Evolutionary conservation across 176 grass and related monocot species (phyloP), one percentile per base, ranked within the genome.

Genomic region (Avena sativa): DNA sequence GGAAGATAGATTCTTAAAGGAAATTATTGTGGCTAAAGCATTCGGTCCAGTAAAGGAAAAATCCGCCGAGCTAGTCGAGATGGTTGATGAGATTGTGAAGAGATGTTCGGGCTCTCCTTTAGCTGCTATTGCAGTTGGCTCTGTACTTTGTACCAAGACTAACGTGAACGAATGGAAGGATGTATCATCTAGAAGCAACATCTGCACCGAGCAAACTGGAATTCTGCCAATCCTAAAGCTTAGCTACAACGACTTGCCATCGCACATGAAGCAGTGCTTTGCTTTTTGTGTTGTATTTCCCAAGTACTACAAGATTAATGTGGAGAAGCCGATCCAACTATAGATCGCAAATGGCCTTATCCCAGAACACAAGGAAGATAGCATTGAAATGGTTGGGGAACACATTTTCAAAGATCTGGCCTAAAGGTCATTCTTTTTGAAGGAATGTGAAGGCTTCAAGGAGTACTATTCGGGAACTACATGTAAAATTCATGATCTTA

Each of bases 191-290:
- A 66, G 52, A 36, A 88, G 30, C 12, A 88, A 0, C 0, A 58
- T 69, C 0, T 83, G 69, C 20, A 43, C 47, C 1, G 55, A 40
- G 6, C 25, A 60, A 10, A 40, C 53, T 79, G 77, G 34, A 20
- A 67, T 71, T 38, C 28, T 53, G 12, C 53, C 61, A 17, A 71
- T 48, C 57, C 7, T 71, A 0, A 77, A 84, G 52, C 28, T 84
- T 46, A 84, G 81, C 21, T 84, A 74, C 15, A 56, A 84, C 0
- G 55, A 79, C 3, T 21, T 79, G 76, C 19, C 76, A 7, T 0
- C 6, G 15, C 9, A 74, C 38, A 60, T 84, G 70, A 71, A 80
- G 28, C 85, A 87, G 0, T 87, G 85, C 1, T 87, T 87, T 47
- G n/a, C 70, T 2, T 87, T 82, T 0, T 87, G 79, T 57, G 58